Evolutionary conservation across 768 basidiomycete genomes (phyloP).

Genomic region (Scleroderma bovista): DNA sequence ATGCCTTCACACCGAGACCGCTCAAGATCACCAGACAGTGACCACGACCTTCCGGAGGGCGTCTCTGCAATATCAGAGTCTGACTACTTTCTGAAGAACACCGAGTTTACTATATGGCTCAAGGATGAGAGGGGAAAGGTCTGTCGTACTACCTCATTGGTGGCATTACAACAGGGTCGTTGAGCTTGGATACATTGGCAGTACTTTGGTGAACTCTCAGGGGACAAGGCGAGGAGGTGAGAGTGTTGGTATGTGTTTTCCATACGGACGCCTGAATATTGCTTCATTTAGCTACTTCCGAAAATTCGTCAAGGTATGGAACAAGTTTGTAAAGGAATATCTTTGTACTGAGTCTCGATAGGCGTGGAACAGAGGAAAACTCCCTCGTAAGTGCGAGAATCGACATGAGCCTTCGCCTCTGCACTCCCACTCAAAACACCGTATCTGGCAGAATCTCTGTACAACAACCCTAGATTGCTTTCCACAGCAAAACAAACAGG

Average conservation of each 20-base stretch:
- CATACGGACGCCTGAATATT: constrained; percentile 13
- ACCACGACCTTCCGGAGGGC: constrained; percentile 44
- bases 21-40: constrained; percentile 24
- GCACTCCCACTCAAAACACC: background rate
- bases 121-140: constrained; percentile 66
- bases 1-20: background rate
- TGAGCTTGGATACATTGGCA: constrained; percentile 26
- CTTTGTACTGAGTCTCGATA: constrained; percentile 20
- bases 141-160: constrained; percentile 7
- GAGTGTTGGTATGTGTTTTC: constrained; percentile 16
- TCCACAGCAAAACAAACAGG: constrained; percentile 66
- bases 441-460: constrained; percentile 41
- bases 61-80: constrained; percentile 66
- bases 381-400: constrained; percentile 55
- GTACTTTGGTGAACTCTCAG: constrained; percentile 85
- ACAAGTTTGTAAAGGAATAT: constrained; percentile 1
- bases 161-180: background rate
- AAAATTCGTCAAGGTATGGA: constrained; percentile 78
- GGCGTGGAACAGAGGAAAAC: constrained; percentile 79
- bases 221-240: constrained; percentile 75
- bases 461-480: constrained; percentile 55
- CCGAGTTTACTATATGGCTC: constrained; percentile 85
- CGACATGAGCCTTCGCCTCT: constrained; percentile 10
- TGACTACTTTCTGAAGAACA: constrained; percentile 86
- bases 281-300: constrained; percentile 70